These are phyloP conservation scores for Acephala macrosclerotiorum DNA, from an alignment of 2,329 filamentous ascomycete genomes.

Conservation along the genomic window DNA sequence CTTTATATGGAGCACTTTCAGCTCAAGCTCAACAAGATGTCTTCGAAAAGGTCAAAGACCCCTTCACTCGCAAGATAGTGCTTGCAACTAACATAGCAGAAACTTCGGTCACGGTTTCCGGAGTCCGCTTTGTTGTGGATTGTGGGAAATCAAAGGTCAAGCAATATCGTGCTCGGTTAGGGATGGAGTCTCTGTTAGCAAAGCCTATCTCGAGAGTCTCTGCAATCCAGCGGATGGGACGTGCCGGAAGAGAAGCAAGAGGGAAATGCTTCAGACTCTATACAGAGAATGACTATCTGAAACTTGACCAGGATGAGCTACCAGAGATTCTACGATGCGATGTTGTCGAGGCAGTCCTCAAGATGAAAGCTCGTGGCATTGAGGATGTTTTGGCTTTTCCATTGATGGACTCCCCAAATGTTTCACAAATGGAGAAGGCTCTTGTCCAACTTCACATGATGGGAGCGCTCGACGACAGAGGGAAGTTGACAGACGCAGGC, in stretches of 20 bases:
- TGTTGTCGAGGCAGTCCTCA: conserved; percentile 83
- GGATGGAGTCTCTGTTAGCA: conserved; percentile 87
- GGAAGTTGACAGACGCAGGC: conserved; percentile 77
- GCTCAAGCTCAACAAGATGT: conserved; percentile 86
- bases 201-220: conserved; percentile 94
- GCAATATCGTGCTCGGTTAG: conserved; percentile 83
- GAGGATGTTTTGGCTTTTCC: conserved; percentile 84
- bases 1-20: conserved; percentile 89
- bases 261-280: conserved; percentile 93
- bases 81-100: conserved; percentile 98
- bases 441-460: conserved; percentile 82
- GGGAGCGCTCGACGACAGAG: conserved; percentile 75
- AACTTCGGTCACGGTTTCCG: conserved; percentile 94
- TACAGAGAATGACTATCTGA: conserved; percentile 77
- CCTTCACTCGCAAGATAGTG: conserved; percentile 86
- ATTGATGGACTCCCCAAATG: conserved; percentile 80
- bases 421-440: conserved; percentile 81
- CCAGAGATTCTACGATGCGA: conserved; percentile 94
- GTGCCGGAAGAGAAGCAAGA: conserved; percentile 89
- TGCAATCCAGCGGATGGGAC: conserved; percentile 88
- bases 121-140: conserved; percentile 90
- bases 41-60: conserved; percentile 76
- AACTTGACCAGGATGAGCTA: conserved; percentile 74
- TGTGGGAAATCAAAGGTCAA: conserved; percentile 95
- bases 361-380: conserved; percentile 92